Conservation (phyloP, 441 rosid genomes). For the Gossypium trilobum region DNA sequence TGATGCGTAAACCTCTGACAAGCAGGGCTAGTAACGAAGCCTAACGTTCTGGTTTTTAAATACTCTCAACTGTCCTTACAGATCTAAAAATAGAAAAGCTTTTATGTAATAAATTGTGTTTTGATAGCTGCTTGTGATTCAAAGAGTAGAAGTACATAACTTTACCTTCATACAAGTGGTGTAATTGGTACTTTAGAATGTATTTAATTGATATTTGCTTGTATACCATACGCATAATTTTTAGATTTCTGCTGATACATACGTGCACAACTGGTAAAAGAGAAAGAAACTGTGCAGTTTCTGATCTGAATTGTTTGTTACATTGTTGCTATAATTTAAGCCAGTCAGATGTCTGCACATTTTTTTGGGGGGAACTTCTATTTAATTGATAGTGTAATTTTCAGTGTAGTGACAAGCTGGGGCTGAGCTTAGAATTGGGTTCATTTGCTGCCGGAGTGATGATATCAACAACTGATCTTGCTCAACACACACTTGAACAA, state of each 20-base stretch:
- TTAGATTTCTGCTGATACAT: not conserved
- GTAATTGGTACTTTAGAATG: not conserved
- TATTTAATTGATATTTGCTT: not conserved
- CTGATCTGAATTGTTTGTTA: not conserved
- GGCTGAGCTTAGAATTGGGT: conserved; percentile 92
- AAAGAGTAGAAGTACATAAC: not conserved
- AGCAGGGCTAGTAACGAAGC: not conserved
- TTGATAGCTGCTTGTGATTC: not conserved
- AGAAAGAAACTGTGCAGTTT: not conserved
- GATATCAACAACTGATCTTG: conserved; percentile 95
- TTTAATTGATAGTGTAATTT: not conserved
- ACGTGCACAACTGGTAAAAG: not conserved
- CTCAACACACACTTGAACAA: conserved; percentile 90
- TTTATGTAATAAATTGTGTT: not conserved
- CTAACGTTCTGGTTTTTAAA: not conserved
- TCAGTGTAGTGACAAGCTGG: conserved; percentile 97
- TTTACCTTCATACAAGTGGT: not conserved
- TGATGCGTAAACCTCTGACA: not conserved
- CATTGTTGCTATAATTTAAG: not conserved
- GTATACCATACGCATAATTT: not conserved
- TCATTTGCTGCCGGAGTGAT: conserved; percentile 97
- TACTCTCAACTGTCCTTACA: not conserved
- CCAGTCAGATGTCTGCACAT: not conserved
- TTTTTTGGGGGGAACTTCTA: conserved; percentile 6
- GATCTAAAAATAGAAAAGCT: not conserved